These are phyloP conservation scores for Pseudogymnoascus sp. DNA, from an alignment of 2,329 filamentous ascomycete species.

Conservation along the genomic window DNA sequence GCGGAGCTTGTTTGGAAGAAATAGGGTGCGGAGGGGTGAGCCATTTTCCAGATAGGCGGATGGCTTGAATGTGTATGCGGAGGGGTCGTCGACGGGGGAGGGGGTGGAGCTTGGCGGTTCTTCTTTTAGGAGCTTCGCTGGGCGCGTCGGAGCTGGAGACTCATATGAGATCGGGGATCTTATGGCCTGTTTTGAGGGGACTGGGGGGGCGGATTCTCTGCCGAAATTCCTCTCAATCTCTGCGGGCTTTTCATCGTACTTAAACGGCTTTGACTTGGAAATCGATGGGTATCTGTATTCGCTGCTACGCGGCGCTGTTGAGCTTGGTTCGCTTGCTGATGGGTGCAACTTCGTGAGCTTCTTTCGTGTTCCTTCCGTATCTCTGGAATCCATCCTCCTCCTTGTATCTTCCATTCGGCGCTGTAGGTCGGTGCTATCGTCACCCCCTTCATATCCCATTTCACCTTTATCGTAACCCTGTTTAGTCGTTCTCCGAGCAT, in stretches of 20 bases:
- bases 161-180: not conserved
- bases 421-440: slow-evolving; percentile 37
- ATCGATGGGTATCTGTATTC: slow-evolving; percentile 51
- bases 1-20: slow-evolving; percentile 71
- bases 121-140: slow-evolving; percentile 19
- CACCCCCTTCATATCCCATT: slow-evolving; percentile 26
- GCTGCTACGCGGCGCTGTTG: slow-evolving; percentile 16
- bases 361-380: slow-evolving; percentile 15
- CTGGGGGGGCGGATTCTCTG: slow-evolving; percentile 19
- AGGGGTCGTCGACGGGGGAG: slow-evolving; percentile 10
- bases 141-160: slow-evolving; percentile 16
- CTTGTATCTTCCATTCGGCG: slow-evolving; percentile 43
- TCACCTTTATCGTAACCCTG: slow-evolving; percentile 45
- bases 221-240: not conserved
- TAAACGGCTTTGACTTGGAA: slow-evolving; percentile 40
- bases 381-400: slow-evolving; percentile 29
- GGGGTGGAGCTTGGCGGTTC: slow-evolving; percentile 10
- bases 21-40: slow-evolving; percentile 74
- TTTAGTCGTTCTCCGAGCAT: slow-evolving; percentile 46
- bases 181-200: slow-evolving; percentile 20
- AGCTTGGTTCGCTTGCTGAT: slow-evolving; percentile 17
- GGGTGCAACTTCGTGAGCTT: slow-evolving; percentile 21
- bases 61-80: slow-evolving; percentile 67
- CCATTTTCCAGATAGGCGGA: slow-evolving; percentile 87
- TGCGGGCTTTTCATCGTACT: slow-evolving; percentile 27